These are phyloP conservation scores for Penicillium thymicola DNA, from an alignment of 2,329 filamentous ascomycete species.

Conservation along the genomic window DNA sequence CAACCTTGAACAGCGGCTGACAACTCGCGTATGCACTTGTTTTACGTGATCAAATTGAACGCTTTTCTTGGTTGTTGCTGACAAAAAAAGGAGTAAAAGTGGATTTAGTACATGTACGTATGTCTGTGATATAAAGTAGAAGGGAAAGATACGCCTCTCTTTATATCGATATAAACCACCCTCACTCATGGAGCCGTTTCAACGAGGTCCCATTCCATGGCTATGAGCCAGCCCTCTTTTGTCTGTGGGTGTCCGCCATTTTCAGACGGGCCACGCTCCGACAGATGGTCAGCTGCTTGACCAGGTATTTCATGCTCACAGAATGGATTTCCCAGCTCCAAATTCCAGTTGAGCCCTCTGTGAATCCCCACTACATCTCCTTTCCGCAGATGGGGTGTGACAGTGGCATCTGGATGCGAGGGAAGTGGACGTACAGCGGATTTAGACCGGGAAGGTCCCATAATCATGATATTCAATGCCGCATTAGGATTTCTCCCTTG, in stretches of 20 bases:
- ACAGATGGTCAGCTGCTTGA: neutral
- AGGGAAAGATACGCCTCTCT: neutral
- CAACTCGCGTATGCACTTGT: too few relatives aligned
- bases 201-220: constrained; percentile 42
- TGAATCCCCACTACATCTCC: constrained; percentile 32
- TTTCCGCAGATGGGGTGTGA: constrained; percentile 7
- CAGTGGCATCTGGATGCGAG: neutral
- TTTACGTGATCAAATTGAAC: too few relatives aligned
- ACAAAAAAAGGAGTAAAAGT: too few relatives aligned
- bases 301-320: neutral
- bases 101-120: too few relatives aligned
- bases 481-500: neutral
- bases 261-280: neutral
- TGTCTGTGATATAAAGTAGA: neutral
- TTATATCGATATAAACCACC: neutral
- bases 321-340: constrained; percentile 22
- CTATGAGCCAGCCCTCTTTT: constrained; percentile 34
- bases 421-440: neutral
- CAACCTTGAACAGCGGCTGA: too few relatives aligned
- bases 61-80: too few relatives aligned
- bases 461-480: constrained; percentile 25
- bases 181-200: neutral
- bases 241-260: neutral
- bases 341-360: constrained; percentile 35
- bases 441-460: constrained; percentile 26